Base-by-base conservation (phyloP, 768 basidiomycete species). In the Macrolepiota albuminosa region DNA sequence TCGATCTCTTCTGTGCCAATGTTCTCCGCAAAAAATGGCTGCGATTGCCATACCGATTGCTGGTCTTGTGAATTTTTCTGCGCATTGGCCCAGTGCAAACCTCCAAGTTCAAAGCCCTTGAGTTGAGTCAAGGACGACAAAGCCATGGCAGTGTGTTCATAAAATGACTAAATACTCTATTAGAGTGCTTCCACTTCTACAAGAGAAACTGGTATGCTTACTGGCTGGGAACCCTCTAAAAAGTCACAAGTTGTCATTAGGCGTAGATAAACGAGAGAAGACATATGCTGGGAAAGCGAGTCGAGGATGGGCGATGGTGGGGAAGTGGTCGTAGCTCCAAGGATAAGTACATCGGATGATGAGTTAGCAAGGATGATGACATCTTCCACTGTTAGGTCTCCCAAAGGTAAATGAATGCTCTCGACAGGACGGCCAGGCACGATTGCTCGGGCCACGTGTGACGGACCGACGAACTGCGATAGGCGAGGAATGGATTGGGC, bases 11-110 rank as follows among this genome's bases (percentile, higher is more conserved):
- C 73, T 39, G 61, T 64, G 21, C 71, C 68, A 40, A 63, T 68
- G 54, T 66, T 62, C 53, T 69, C 67, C 52, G 62, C 65, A 49
- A 72, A 69, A 14, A 83, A 72, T 18, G 83, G 75, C 48, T 79
- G 75, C 1, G 83, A 81, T 69, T 81, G 80, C 85, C 84, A 86
- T 6, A 79, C 72, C 34, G 76, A 75, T 61, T 76, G 79, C 42
- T 75, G 69, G 36, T 79, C 74, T 55, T 77, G 71, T 51, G 76
- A 69, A 55, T 73, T 68, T 63, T 78, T 77, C 49, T 72, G 76
- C n/a, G 79, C 77, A 6, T 83, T 84, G 51, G 81, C 78, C 88
- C 89, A 91, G 63, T 86, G 87, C 73, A 91, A 83, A 37, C 89
- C 90, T 50, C 81, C 86, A 33, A 91, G 81, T 68, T 91, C 89